Conservation (phyloP, 1,139 yeast species). For the Zygosaccharomyces sapae region DNA sequence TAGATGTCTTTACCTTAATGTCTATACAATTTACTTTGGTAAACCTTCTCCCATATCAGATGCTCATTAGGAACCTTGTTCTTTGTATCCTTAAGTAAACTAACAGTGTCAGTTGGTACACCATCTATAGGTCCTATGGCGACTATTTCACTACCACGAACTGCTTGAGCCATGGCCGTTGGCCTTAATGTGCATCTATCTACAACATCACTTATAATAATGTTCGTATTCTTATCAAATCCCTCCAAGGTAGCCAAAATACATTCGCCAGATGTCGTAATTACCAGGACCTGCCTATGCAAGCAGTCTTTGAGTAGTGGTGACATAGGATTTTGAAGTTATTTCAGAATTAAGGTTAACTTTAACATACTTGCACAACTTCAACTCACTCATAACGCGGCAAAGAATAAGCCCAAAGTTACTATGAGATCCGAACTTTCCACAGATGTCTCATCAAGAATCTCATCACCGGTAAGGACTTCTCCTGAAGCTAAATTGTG, state of each 20-base stretch:
- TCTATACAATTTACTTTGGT: constrained; percentile 19
- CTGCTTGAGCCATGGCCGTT: constrained; percentile 37
- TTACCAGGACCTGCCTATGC: constrained; percentile 53
- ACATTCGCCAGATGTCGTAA: constrained; percentile 80
- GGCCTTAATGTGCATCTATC: constrained; percentile 44
- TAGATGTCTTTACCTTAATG: constrained; percentile 17
- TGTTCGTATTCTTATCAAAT: constrained; percentile 74
- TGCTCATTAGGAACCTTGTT: constrained; percentile 35
- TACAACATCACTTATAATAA: constrained; percentile 58
- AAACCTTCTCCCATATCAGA: constrained; percentile 31
- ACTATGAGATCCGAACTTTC: constrained; percentile 9
- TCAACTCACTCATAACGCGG: not conserved
- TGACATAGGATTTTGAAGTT: constrained; percentile 22
- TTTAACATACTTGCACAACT: not conserved
- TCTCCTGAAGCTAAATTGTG: constrained; percentile 16
- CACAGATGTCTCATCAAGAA: constrained; percentile 13
- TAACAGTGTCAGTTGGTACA: constrained; percentile 29
- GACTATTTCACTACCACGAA: constrained; percentile 82
- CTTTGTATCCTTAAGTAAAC: constrained; percentile 37
- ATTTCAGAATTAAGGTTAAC: not conserved
- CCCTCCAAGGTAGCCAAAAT: constrained; percentile 70
- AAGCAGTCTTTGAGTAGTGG: constrained; percentile 33
- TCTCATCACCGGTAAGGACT: constrained; percentile 13
- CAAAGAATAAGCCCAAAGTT: too few species aligned
- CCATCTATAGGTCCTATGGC: constrained; percentile 64